Base-by-base conservation (phyloP, 176 grass and related monocot species). In the Avena eriantha region DNA sequence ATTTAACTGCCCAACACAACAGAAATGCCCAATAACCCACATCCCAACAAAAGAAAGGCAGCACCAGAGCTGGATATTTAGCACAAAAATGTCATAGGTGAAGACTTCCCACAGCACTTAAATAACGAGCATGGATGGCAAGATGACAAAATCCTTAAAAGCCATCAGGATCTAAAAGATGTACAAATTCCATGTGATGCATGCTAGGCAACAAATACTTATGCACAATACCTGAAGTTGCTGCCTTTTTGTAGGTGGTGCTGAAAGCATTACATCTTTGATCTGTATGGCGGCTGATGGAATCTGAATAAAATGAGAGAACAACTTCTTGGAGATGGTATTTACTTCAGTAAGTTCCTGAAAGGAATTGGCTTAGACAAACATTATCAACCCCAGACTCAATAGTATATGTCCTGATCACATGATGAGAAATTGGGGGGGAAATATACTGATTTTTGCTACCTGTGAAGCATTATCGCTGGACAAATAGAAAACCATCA, bases 241-340 rank as follows among this genome's bases (percentile, higher is more conserved):
- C 71, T 93, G 89, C 71, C 92, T 91, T 90, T 85, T 83, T 80
- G 82, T 78, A 80, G 88, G 82, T 83, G 85, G 76, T 82, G 93
- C 91, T 82, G 92, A 92, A 70, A 99, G 67, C 82, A 99, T 93
- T 81, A 91, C 84, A 93, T 96, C 90, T 91, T 94, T 99, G 36
- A 99, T 91, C 85, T 93, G 97, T 53, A 82, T 46, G 70, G 90
- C 93, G 73, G 88, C 83, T 69, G 92, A 88, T 51, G 97, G 90
- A 74, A 93, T 99, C 81, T 99, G 97, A 89, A 99, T 93, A 91
- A 99, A 91, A 91, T 87, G 97, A 71, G 97, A 88, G 77, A 96
- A 86, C 80, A 96, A 78, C 68, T 88, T 99, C 77, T 82, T 93
- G 21, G 92, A 81, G 54, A 88, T 93, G 48, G 46, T 84, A 85